Evolutionary conservation across 2,329 filamentous ascomycete species (phyloP), one percentile per base, ranked within the genome.

Genomic region (Graphiopsis chlorocephala): DNA sequence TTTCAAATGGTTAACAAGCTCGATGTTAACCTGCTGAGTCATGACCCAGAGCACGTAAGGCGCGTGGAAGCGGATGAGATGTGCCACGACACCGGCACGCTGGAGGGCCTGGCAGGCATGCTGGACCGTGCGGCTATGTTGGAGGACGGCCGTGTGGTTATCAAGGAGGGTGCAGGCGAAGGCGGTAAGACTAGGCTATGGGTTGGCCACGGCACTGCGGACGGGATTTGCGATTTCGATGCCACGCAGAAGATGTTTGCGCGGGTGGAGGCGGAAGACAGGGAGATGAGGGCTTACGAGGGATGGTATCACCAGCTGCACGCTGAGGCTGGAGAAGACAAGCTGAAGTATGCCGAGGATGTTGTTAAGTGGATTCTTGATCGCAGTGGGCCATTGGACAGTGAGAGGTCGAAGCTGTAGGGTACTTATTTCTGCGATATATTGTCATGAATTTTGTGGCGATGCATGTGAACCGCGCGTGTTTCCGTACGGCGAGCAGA

Each of bases 1-100:
- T 82, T 81, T 70, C 90, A 93, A 74, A 82, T 93, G 69, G 80
- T 85, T 66, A 85, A 91, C 68, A 83, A 84, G 55, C 81, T 97
- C 26, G 84, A 89, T 53, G 77, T 85, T 1, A 83, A 84, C 66
- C 82, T 88, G 67, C 74, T 97, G 63, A 88, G 84, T 38, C 86
- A 92, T 26, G 90, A 94, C 76, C 80, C 84, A 26, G 85, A 79
- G 25, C 85, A 91, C 2, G 83, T 85, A 61, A 80, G 85, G 72
- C 83, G 81, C 28, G 84, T 91, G 68, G 79, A 80, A 2, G 83
- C 85, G 31, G 93, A 97, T 77, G 74, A 82, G 58, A 81, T 97
- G 61, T 87, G 88, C 76, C 93, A 97, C 78, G 85, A 94, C 76
- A 94, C 88, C 2, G 93, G 92, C 38, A 97, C 93, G 7, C 82